Evolutionary conservation across 345 rosid genomes (phyloP).

Genomic region (Conringia planisiliqua): DNA sequence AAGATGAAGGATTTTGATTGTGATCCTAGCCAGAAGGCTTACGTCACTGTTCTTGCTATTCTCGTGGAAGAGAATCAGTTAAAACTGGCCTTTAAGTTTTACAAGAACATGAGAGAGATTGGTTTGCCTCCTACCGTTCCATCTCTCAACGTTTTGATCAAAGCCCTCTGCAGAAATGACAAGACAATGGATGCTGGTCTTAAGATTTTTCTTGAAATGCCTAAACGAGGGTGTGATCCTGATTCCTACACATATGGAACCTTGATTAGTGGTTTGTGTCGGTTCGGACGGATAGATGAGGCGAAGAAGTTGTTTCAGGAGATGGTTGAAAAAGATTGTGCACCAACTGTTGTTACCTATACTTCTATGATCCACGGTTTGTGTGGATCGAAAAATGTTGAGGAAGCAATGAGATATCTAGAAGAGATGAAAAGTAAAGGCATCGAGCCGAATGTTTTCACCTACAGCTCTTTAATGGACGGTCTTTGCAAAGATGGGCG

Average conservation of each 20-base stretch:
- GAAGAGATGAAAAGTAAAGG: constrained; percentile 70
- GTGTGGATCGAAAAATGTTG: constrained; percentile 51
- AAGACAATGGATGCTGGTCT: constrained; percentile 67
- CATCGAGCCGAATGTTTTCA: constrained; percentile 79
- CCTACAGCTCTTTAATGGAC: constrained; percentile 80
- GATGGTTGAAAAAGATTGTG: constrained; percentile 70
- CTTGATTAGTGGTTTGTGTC: constrained; percentile 78
- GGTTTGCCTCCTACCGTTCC: constrained; percentile 58
- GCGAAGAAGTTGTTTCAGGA: constrained; percentile 68
- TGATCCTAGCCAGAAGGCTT: constrained; percentile 52
- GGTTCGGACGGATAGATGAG: constrained; percentile 54
- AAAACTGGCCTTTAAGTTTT: constrained; percentile 60
- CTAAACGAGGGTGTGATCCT: constrained; percentile 57
- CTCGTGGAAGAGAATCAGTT: constrained; percentile 80
- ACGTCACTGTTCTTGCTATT: constrained; percentile 57
- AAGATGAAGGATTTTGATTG: constrained; percentile 67
- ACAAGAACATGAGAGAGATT: constrained; percentile 59
- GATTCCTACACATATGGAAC: constrained; percentile 93
- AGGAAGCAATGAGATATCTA: constrained; percentile 61
- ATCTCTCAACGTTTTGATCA: constrained; percentile 81
- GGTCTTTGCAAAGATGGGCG: constrained; percentile 71
- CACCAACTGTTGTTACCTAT: constrained; percentile 81
- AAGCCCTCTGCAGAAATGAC: constrained; percentile 71
- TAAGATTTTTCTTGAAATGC: constrained; percentile 77
- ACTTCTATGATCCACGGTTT: constrained; percentile 70